Percentiles rank a stretch among this genome's conserved stretches.
These are phyloP conservation scores for Lomentospora prolificans DNA, from an alignment of 2,329 filamentous ascomycete genomes.

Conservation along the genomic window DNA sequence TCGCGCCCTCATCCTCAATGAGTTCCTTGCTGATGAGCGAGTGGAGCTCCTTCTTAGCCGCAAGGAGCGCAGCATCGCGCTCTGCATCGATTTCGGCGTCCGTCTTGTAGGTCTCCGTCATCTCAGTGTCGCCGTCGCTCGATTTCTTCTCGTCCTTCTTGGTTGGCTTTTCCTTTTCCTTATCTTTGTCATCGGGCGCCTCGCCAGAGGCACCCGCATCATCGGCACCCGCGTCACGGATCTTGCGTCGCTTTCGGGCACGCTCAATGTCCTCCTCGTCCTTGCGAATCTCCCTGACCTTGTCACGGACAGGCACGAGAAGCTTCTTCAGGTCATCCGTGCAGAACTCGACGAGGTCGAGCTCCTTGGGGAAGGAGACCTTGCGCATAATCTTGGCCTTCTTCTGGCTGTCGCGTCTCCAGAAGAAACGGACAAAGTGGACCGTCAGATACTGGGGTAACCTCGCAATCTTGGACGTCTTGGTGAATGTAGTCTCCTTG, in stretches of 20 bases:
- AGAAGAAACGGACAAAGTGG: slow-evolving; percentile 97
- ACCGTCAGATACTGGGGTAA: slow-evolving; percentile 93
- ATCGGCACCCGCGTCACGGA: slow-evolving; percentile 6
- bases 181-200: slow-evolving; percentile 36
- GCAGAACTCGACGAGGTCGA: slow-evolving; percentile 92
- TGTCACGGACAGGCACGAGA: slow-evolving; percentile 87
- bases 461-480: slow-evolving; percentile 79
- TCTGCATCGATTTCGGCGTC: slow-evolving; percentile 89
- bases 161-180: slow-evolving; percentile 34
- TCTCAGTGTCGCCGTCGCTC: slow-evolving; percentile 58
- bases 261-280: slow-evolving; percentile 91
- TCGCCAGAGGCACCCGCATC: slow-evolving; percentile 37
- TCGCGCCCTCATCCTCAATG: slow-evolving; percentile 68
- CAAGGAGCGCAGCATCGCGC: slow-evolving; percentile 61
- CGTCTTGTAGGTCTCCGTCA: slow-evolving; percentile 75
- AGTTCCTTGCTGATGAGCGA: slow-evolving; percentile 67
- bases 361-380: slow-evolving; percentile 87
- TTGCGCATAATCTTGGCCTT: slow-evolving; percentile 99
- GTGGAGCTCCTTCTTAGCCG: slow-evolving; percentile 81
- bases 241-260: slow-evolving; percentile 82
- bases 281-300: slow-evolving; percentile 88
- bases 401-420: slow-evolving; percentile 90
- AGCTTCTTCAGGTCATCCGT: slow-evolving; percentile 77
- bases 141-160: slow-evolving; percentile 26
- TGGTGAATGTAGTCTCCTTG: slow-evolving; percentile 77